Conservation (phyloP, 208 protist genomes). For the Acanthamoeba royreba region DNA sequence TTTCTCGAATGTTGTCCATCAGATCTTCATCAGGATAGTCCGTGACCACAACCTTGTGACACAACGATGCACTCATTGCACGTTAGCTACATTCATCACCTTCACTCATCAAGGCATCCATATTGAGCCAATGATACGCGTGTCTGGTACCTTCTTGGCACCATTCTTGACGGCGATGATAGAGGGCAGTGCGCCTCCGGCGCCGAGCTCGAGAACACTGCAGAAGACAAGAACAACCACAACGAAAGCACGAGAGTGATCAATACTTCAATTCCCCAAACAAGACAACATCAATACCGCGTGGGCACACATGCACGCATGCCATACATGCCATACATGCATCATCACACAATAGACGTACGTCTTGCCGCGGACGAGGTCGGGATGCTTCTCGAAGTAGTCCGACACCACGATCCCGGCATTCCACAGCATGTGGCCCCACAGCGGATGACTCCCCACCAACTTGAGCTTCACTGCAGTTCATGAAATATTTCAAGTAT, state of each 20-base stretch:
- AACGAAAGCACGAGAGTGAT: neutral
- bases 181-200: slow-evolving; percentile 54
- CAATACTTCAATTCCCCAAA: neutral
- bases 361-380: slow-evolving; percentile 31
- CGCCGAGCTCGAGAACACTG: slow-evolving; percentile 60
- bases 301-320: neutral
- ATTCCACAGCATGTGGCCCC: slow-evolving; percentile 63
- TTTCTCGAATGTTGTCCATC: slow-evolving; percentile 49
- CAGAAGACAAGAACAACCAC: neutral
- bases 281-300: no score
- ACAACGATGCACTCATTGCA: neutral
- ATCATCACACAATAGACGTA: neutral
- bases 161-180: slow-evolving; percentile 46
- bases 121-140: neutral
- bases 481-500: neutral
- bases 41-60: slow-evolving; percentile 11
- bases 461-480: neutral
- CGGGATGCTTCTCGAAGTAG: slow-evolving; percentile 26
- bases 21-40: slow-evolving; percentile 56
- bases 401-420: slow-evolving; percentile 49
- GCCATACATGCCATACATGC: neutral
- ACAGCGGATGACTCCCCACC: slow-evolving; percentile 38
- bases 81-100: neutral
- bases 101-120: neutral
- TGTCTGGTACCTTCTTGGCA: slow-evolving; percentile 47